A percentile compares a stretch with the other conserved stretches of the same genome.
phyloP scores from a whole-genome alignment of 2,329 filamentous ascomycete species.

The Arthroderma sp. region DNA sequence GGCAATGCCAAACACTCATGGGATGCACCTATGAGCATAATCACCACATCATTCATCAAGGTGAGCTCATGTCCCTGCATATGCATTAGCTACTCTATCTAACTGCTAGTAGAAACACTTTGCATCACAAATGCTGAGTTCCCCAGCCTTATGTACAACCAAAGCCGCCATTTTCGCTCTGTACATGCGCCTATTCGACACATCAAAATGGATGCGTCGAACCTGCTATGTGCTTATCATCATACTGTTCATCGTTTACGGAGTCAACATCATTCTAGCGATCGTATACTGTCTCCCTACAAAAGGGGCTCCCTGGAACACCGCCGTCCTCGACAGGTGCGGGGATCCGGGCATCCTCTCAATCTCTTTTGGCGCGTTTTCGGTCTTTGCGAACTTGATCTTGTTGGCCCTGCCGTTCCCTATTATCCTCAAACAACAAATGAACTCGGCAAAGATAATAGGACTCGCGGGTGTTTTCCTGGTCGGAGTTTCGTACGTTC shows the following conservation, averaged over 20 bases:
- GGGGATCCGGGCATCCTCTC: not conserved
- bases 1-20: not conserved
- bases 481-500: not conserved
- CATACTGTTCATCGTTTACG: not conserved
- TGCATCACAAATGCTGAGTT: not conserved
- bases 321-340: not conserved
- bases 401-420: not conserved
- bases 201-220: not conserved
- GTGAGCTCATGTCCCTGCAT: not conserved
- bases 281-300: slow-evolving; percentile 1
- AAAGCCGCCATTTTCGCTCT: not conserved
- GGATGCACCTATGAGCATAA: not conserved
- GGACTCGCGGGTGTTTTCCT: not conserved
- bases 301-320: not conserved
- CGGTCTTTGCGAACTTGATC: not conserved
- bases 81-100: not conserved
- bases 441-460: not conserved
- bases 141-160: not conserved
- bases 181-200: slow-evolving; percentile 1
- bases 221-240: not conserved
- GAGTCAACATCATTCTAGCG: not conserved
- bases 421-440: not conserved
- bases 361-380: not conserved
- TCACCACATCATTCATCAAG: not conserved
- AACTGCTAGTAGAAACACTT: not conserved